A percentile compares a stretch with the other conserved stretches of the same genome.
Conservation (phyloP, 2,329 filamentous ascomycete genomes). For the Arthrobotrys entomopaga region DNA sequence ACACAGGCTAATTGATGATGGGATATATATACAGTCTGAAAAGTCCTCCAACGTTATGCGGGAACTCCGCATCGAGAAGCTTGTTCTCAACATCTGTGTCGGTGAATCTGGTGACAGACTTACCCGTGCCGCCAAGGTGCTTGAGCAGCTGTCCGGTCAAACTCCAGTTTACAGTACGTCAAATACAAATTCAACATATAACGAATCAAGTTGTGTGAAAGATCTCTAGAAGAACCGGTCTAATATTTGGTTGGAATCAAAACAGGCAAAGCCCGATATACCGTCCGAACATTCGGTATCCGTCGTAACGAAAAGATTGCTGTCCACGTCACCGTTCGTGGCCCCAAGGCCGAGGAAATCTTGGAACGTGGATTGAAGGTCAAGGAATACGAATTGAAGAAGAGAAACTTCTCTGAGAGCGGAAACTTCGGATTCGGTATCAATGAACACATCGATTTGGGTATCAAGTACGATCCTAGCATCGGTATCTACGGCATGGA, state of each 20-base stretch:
- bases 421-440: conserved; percentile 99
- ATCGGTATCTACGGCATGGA: conserved; percentile 99
- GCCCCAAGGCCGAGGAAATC: conserved; percentile 99
- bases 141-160: conserved; percentile 99
- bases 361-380: conserved; percentile 99
- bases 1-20: conserved; percentile 34
- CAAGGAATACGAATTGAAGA: conserved; percentile 99
- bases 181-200: conserved; percentile 26
- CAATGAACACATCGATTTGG: conserved; percentile 99
- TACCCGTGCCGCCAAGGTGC: conserved; percentile 99
- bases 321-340: conserved; percentile 99
- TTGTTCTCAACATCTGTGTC: conserved; percentile 99
- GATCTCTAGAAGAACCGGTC: background rate
- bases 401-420: conserved; percentile 99
- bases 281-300: conserved; percentile 99
- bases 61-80: conserved; percentile 95
- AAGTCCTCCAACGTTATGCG: conserved; percentile 89
- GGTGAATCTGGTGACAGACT: conserved; percentile 99
- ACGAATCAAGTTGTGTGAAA: background rate
- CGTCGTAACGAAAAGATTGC: conserved; percentile 99
- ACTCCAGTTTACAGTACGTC: conserved; percentile 97
- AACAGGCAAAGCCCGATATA: conserved; percentile 89
- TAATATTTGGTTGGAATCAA: conserved; percentile 1
- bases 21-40: conserved; percentile 34
- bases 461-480: conserved; percentile 99